phyloP scores from a whole-genome alignment of 2,329 filamentous ascomycete species.

The Emmonsiellopsis sp. region DNA sequence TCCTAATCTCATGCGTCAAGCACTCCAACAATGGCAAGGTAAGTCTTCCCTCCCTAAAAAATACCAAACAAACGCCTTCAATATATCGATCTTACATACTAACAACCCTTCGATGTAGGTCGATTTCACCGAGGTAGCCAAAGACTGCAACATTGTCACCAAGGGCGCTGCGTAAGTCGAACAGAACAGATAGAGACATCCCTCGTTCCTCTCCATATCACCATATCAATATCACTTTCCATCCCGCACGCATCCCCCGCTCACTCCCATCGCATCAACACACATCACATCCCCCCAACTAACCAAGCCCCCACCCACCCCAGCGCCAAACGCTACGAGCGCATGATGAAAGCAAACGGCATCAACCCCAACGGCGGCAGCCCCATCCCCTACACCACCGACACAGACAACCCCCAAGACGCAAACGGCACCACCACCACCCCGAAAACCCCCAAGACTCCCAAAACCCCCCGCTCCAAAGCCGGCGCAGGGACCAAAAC shows the following conservation, averaged over 20 bases:
- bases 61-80: background rate
- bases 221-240: no score
- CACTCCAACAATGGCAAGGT: constrained; percentile 54
- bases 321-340: constrained; percentile 60
- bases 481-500: constrained; percentile 15
- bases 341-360: constrained; percentile 53
- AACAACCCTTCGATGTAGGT: constrained; percentile 38
- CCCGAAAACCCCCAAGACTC: constrained; percentile 10
- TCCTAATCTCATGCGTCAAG: constrained; percentile 58
- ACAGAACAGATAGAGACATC: background rate
- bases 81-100: background rate
- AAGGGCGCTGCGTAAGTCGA: constrained; percentile 61
- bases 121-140: constrained; percentile 56
- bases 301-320: constrained; percentile 7
- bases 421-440: constrained; percentile 18
- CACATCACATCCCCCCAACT: background rate
- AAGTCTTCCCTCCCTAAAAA: constrained; percentile 12
- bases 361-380: constrained; percentile 27
- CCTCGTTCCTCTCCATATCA: background rate
- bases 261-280: background rate
- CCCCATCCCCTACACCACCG: background rate
- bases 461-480: constrained; percentile 19
- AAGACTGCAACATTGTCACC: constrained; percentile 53
- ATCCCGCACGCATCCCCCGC: background rate
- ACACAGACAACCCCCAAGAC: constrained; percentile 4